A percentile compares a stretch with the other conserved stretches of the same genome.
Conservation (phyloP, 202 grass and related monocot genomes). For the Schoenoplectus triqueter region DNA sequence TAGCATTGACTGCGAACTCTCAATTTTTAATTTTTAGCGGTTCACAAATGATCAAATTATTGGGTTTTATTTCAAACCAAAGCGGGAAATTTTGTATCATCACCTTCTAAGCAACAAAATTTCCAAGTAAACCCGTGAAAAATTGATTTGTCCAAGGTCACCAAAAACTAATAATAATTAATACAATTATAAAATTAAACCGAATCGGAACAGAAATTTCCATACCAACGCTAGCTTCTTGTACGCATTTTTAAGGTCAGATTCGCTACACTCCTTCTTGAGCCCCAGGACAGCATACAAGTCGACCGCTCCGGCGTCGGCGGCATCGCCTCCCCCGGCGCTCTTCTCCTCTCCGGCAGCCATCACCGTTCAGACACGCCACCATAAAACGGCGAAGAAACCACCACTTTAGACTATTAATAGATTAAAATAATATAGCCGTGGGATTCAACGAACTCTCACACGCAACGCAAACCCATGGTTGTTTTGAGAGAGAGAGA, state of each 20-base stretch:
- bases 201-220: neutral
- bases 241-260: slow-evolving; percentile 78
- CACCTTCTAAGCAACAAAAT: neutral
- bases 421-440: neutral
- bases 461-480: slow-evolving; percentile 42
- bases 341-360: slow-evolving; percentile 44
- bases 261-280: slow-evolving; percentile 77
- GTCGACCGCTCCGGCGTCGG: slow-evolving; percentile 36
- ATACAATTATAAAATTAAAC: slow-evolving; percentile 4
- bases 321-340: slow-evolving; percentile 16
- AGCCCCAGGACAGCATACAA: slow-evolving; percentile 82
- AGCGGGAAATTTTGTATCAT: neutral
- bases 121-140: neutral
- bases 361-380: slow-evolving; percentile 38
- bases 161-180: neutral
- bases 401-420: neutral
- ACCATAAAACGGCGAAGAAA: slow-evolving; percentile 24
- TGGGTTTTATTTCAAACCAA: neutral
- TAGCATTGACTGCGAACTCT: neutral
- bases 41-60: slow-evolving; percentile 17
- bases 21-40: neutral
- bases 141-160: neutral
- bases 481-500: slow-evolving; percentile 22
- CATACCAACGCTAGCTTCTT: slow-evolving; percentile 86
- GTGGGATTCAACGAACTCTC: slow-evolving; percentile 29